These are phyloP conservation scores for Stropharia rugosoannulata DNA, from an alignment of 768 basidiomycete species.

Conservation along the genomic window DNA sequence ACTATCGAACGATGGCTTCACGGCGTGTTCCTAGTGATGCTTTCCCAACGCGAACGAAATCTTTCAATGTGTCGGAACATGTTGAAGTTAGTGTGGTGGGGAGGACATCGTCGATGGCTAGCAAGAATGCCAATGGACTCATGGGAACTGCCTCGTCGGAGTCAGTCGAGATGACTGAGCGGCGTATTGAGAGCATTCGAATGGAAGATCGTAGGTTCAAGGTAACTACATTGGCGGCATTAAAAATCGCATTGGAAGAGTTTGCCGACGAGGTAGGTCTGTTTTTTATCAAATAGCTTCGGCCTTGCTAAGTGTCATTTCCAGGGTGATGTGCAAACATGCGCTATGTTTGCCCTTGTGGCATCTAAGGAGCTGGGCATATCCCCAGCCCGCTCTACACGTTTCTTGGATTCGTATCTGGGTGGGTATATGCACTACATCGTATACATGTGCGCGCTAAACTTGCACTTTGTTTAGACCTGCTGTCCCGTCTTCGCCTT, in stretches of 20 bases:
- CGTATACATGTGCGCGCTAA: neutral
- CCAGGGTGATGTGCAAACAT: constrained; percentile 81
- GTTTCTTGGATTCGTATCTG: constrained; percentile 71
- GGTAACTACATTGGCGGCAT: constrained; percentile 54
- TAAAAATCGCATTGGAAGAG: constrained; percentile 56
- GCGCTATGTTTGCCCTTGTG: constrained; percentile 66
- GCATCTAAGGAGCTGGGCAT: constrained; percentile 58
- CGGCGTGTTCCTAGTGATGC: neutral
- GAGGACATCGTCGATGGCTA: neutral
- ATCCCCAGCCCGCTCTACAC: constrained; percentile 37
- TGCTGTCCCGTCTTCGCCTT: constrained; percentile 59
- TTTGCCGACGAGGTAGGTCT: constrained; percentile 57
- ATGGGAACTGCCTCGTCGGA: neutral
- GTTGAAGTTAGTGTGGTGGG: constrained; percentile 17
- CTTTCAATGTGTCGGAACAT: constrained; percentile 27
- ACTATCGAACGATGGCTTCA: neutral
- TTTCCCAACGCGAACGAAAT: constrained; percentile 22
- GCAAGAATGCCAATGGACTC: constrained; percentile 2
- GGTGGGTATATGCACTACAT: constrained; percentile 41
- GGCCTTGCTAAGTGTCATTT: constrained; percentile 3
- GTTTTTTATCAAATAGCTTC: neutral
- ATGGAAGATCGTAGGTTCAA: constrained; percentile 51
- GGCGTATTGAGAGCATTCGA: constrained; percentile 40
- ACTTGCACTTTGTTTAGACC: constrained; percentile 38
- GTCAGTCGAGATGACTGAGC: constrained; percentile 25